A percentile compares a stretch with the other conserved stretches of the same genome.
These are phyloP conservation scores for Geranium rotundifolium DNA, from an alignment of 345 rosid genomes.

Conservation along the genomic window DNA sequence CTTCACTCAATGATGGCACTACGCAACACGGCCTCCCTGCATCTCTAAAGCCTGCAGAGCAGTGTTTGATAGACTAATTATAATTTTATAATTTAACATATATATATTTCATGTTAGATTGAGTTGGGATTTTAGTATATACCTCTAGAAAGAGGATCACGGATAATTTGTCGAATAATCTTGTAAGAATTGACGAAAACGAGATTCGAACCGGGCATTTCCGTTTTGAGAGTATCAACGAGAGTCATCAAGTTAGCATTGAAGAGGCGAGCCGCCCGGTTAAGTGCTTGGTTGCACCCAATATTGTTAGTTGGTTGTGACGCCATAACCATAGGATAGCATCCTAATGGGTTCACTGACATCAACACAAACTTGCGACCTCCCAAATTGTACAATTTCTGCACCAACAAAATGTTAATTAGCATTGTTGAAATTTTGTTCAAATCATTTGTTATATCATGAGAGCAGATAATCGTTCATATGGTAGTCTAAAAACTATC, in stretches of 20 bases:
- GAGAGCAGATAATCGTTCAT: too few relatives aligned
- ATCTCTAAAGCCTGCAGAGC: too few relatives aligned
- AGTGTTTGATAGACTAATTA: too few relatives aligned
- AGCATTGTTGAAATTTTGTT: too few relatives aligned
- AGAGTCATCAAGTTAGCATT: slow-evolving; percentile 18
- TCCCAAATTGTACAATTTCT: slow-evolving; percentile 33
- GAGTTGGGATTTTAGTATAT: neutral
- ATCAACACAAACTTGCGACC: slow-evolving; percentile 38
- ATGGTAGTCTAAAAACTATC: too few relatives aligned
- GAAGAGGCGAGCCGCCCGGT: slow-evolving; percentile 34
- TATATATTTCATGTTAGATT: too few relatives aligned
- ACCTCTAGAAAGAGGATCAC: slow-evolving; percentile 24
- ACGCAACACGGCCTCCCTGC: slow-evolving; percentile 17
- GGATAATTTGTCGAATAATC: slow-evolving; percentile 23
- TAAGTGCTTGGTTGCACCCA: slow-evolving; percentile 16
- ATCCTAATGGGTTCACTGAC: slow-evolving; percentile 34
- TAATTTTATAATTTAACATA: too few relatives aligned
- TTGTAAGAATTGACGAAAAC: slow-evolving; percentile 31
- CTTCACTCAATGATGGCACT: slow-evolving; percentile 1
- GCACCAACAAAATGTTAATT: neutral
- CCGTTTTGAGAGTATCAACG: slow-evolving; percentile 2
- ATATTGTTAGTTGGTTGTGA: neutral
- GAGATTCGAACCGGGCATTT: slow-evolving; percentile 21
- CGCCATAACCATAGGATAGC: slow-evolving; percentile 18
- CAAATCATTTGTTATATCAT: too few relatives aligned